Base-by-base conservation (phyloP, 371 early-diverging fungal genomes). In the Mucor sp. region DNA sequence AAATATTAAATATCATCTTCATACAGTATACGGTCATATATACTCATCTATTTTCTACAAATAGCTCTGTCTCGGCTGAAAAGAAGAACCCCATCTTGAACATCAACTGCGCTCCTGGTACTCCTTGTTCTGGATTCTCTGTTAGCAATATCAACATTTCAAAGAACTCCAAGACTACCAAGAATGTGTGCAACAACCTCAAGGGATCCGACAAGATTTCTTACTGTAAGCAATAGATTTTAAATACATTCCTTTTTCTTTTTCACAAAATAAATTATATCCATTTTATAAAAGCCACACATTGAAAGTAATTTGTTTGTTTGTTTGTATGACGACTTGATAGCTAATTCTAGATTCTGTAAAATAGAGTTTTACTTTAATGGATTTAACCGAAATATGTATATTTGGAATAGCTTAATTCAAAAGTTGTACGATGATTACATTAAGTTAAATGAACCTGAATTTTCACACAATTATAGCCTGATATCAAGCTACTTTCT, bases 51-150 rank as follows among this genome's bases (percentile, higher is more conserved):
- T 39, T 11, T 19, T 30, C 0, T 33, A 6, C 14, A 25, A 37
- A 17, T 43, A 66, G 66, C 17, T 62, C 70, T 50, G 43, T 50
- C 23, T 62, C 62, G n/a, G n/a, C n/a, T 32, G 44, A 62, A 15
- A 43, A 69, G 15, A 64, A 68, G n/a, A 58, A 60, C 2, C 78
- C 78, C 7, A 59, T 73, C 28, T 23, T 78, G 43, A 75, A 25
- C 50, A 53, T 78, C 33, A 72, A 74, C 55, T 77, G 77, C 23
- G 71, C 77, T 17, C 53, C 59, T 21, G 61, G 60, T 15, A 70
- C 75, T 2, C 78, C 73, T 48, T 78, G 78, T 47, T 63, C 66
- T 23, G 58, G 57, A 33, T 66, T 78, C 47, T 63, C 60, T 14
- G 44, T 78, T 17, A 67, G 63, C 7, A 61, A 72, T n/a, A 60